Base-by-base conservation (phyloP, 352 stramenopile species). In the Hyaloperonospora brassicae region DNA sequence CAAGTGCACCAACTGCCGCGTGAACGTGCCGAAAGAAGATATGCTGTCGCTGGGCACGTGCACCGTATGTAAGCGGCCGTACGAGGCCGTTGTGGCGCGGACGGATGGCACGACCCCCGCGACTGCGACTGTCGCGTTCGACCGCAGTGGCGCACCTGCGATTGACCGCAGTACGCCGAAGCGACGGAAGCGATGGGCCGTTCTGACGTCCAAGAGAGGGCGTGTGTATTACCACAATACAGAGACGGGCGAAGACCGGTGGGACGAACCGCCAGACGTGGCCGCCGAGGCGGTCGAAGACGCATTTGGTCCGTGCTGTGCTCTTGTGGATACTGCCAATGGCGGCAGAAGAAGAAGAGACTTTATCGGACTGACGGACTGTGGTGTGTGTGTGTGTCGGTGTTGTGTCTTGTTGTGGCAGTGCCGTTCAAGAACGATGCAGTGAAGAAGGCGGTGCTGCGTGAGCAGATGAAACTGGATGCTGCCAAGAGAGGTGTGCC, bases 171-270 rank as follows among this genome's bases (percentile, higher is more conserved):
- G n/a, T n/a, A n/a, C n/a, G n/a, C n/a, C n/a, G 46, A 47, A 40
- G 0, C 70, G 49, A 52, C 51, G 64, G 14, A 86, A 84, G 55
- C 76, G 76, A 9, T 91, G 80, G 80, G 64, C 74, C 2, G 74
- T 75, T 47, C 63, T 91, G n/a, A 68, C 49, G 35, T 87, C 76
- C 23, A 86, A 76, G 47, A 64, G 73, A 21, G 80, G 78, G 4
- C 55, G 70, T n/a, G 79, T 61, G n/a, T 91, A 89, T 56, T 91
- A 91, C 51, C 77, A 91, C 64, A 91, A 91, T 59, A 77, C 78
- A 27, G 80, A 91, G 48, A 91, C 77, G 5, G 80, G 80, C 34
- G 80, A 91, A 57, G 80, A 91, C 50, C 72, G 74, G 47, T 91
- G 80, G 80, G 76, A 87, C 23, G 77, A 79, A 47, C 80, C 80